Percentiles rank a stretch among this genome's conserved stretches.
Conservation (phyloP, 345 rosid genomes). For the Camelina laxa region DNA sequence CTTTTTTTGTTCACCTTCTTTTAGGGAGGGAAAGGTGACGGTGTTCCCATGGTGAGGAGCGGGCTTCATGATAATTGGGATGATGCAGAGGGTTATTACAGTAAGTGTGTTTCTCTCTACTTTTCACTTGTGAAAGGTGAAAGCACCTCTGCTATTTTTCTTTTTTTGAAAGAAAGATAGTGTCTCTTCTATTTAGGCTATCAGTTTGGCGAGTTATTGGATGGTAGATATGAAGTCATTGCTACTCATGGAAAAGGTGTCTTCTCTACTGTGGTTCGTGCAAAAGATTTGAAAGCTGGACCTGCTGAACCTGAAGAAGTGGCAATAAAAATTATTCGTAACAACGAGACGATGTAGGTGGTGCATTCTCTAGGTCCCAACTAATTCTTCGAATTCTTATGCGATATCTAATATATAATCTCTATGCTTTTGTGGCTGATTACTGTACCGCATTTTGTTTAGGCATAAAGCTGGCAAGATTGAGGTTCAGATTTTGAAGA, state of each 20-base stretch:
- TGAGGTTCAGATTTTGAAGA: slow-evolving; percentile 91
- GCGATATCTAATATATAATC: slow-evolving; percentile 3
- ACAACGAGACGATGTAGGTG: slow-evolving; percentile 89
- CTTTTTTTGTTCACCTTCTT: slow-evolving; percentile 22
- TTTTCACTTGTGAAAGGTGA: not conserved
- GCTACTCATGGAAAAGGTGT: slow-evolving; percentile 99
- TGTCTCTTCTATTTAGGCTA: slow-evolving; percentile 58
- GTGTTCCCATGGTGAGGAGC: slow-evolving; percentile 70
- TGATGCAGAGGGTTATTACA: slow-evolving; percentile 97
- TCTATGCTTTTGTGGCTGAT: slow-evolving; percentile 19
- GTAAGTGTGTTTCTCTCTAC: slow-evolving; percentile 54
- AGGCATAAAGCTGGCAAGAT: slow-evolving; percentile 96
- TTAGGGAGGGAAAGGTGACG: slow-evolving; percentile 72
- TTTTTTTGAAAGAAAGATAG: not conserved
- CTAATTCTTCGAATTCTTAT: slow-evolving; percentile 7
- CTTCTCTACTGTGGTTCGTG: slow-evolving; percentile 94
- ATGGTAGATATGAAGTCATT: slow-evolving; percentile 90
- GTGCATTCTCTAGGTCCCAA: slow-evolving; percentile 26
- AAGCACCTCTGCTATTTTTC: not conserved
- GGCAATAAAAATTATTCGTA: slow-evolving; percentile 94
- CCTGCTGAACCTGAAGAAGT: slow-evolving; percentile 78
- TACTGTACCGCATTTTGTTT: slow-evolving; percentile 30
- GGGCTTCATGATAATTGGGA: slow-evolving; percentile 99
- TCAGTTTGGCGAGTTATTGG: slow-evolving; percentile 93
- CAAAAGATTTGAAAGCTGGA: slow-evolving; percentile 82